Evolutionary conservation across 176 grass and related monocot species (phyloP).

Genomic region (Eragrostis nindensis): DNA sequence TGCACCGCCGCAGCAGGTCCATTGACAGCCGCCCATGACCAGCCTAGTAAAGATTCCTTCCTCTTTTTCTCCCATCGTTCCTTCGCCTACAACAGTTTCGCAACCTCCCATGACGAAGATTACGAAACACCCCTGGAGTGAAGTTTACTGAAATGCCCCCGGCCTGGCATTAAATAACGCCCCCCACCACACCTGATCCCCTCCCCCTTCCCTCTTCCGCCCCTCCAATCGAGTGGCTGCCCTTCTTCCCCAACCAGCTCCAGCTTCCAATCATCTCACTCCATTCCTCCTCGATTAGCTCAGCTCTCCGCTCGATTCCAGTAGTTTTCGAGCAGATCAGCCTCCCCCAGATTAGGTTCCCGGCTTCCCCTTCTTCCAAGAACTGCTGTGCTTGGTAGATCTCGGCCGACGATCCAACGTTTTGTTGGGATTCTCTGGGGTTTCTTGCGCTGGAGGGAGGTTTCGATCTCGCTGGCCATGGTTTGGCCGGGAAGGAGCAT

Average conservation of each 20-base stretch:
- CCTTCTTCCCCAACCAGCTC: constrained; percentile 16
- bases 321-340: background rate
- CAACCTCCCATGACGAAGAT: background rate
- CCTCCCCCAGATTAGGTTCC: background rate
- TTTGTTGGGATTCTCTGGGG: constrained; percentile 3
- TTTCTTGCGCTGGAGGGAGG: constrained; percentile 68
- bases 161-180: constrained; percentile 47
- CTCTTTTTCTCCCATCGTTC: constrained; percentile 31
- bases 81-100: background rate
- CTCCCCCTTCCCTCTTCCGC: constrained; percentile 43
- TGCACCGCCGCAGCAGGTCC: background rate
- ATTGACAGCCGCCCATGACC: constrained; percentile 43
- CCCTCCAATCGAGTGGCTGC: constrained; percentile 24
- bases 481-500: constrained; percentile 38
- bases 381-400: constrained; percentile 30
- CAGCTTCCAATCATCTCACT: constrained; percentile 20
- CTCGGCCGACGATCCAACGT: constrained; percentile 4
- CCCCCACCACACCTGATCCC: background rate
- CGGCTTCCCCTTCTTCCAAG: background rate
- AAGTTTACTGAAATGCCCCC: constrained; percentile 36
- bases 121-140: background rate
- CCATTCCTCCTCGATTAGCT: background rate
- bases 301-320: background rate
- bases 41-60: constrained; percentile 38
- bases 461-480: constrained; percentile 51